Base-by-base conservation (phyloP, 1,139 yeast genomes). In the Suhomyces kunorum region DNA sequence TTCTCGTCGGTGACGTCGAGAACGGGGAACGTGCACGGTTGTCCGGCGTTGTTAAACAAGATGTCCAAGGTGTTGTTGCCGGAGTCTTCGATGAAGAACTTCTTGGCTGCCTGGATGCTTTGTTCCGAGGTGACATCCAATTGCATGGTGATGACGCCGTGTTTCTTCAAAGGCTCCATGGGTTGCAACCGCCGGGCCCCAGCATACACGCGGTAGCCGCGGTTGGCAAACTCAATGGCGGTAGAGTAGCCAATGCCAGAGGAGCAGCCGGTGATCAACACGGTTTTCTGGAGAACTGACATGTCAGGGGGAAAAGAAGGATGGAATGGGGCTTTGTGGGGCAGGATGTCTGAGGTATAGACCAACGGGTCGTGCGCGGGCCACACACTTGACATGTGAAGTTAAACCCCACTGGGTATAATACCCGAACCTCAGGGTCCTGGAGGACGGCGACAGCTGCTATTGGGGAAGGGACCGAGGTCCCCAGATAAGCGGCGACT, bases 181-280 rank as follows among this genome's bases (percentile, higher is more conserved):
- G 78, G 77, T 32, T 70, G 83, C 24, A 78, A 56, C 49, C 89
- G 71, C 55, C 95, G 72, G 1, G 95, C 92, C 35, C 87, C 83
- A 0, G 87, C 87, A 55, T 72, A 81, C 2, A 87, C 92, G 42
- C 66, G 69, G 61, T 75, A 82, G 2, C 88, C 88, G 43, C 80
- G 64, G 14, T 63, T 58, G 12, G 87, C 82, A 45, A 86, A 69
- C 52, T 83, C 88, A 42, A 74, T 69, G 23, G 90, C 80, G 8
- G 83, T 65, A 13, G 81, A 79, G 55, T 66, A 78, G 4, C 95
- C 95, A 48, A 87, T 87, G 8, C 95, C 95, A 0, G 90, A 82
- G 0, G 92, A 83, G 13, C 87, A 87, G 7, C 95, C 95, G 1
- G 95, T 87, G 23, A 87, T 76, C 31, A 84, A 64, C 2, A 81